Percentiles rank a stretch among this genome's conserved stretches.
Evolutionary conservation across 2,329 filamentous ascomycete species (phyloP).

Genomic region (Aspergillus sp.): DNA sequence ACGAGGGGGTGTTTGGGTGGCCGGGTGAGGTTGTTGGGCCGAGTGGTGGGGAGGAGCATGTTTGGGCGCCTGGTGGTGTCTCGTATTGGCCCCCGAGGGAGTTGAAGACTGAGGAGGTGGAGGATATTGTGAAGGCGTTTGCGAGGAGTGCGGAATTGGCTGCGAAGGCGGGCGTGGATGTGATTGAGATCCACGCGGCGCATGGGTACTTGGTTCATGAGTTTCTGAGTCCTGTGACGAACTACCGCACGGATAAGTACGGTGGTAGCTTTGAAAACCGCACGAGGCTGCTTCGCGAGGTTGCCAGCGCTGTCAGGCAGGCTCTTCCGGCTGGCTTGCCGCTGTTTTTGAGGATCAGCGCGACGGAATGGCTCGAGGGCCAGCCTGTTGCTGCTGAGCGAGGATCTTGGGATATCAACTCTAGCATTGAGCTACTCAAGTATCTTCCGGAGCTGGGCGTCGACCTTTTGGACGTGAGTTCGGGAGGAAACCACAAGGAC

Average conservation of each 20-base stretch:
- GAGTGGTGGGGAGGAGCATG: conserved; percentile 1
- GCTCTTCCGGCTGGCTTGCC: neutral
- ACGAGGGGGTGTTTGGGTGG: conserved; percentile 3
- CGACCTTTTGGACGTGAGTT: conserved; percentile 48
- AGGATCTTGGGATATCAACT: conserved; percentile 43
- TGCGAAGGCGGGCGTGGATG: conserved; percentile 53
- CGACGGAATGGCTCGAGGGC: conserved; percentile 19
- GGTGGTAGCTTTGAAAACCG: conserved; percentile 50
- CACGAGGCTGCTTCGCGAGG: conserved; percentile 54
- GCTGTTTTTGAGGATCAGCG: conserved; percentile 4
- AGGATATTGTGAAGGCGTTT: conserved; percentile 39
- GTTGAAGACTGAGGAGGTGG: conserved; percentile 40
- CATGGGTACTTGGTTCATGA: conserved; percentile 53
- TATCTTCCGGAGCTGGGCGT: conserved; percentile 42
- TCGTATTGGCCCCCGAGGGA: conserved; percentile 30
- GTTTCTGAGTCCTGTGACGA: conserved; percentile 47
- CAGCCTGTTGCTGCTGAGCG: conserved; percentile 18
- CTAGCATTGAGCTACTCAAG: conserved; percentile 41
- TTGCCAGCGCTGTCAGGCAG: conserved; percentile 39
- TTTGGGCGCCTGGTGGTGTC: neutral
- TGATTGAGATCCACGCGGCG: conserved; percentile 46
- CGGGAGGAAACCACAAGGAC: conserved; percentile 45
- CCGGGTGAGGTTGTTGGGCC: conserved; percentile 3
- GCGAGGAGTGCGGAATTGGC: conserved; percentile 47
- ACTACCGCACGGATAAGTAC: conserved; percentile 48